Evolutionary conservation across 495 filamentous ascomycete species (phyloP), one percentile per base, ranked within the genome.

Genomic region (Penicillium lagena): DNA sequence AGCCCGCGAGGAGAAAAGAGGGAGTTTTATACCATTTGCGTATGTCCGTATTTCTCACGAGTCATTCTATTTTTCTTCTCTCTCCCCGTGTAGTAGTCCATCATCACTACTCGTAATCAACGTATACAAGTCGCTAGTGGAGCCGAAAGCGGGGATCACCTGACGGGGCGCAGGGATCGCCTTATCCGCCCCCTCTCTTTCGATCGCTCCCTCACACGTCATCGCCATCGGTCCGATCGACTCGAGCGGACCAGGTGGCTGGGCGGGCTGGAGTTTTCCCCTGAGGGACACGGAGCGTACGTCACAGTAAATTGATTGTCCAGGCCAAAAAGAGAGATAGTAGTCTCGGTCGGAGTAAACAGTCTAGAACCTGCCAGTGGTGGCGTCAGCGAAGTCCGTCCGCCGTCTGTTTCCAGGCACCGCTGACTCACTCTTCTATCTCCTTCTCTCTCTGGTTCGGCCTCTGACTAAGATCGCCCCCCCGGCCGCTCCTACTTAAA

Each of bases 381-480:
- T 59, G 56, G 56, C 56, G 54, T 60, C 51, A 47, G 49, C 37
- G 45, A 44, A 41, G 38, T 48, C 46, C 40, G n/a, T n/a, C n/a
- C n/a, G n/a, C n/a, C 43, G 45, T 51, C 37, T 43, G 34, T 45
- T 30, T n/a, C 27, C 42, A 48, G 40, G 46, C 50, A 49, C 42
- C 45, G 12, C 44, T 61, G 58, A 61, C 55, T 61, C 58, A 58
- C 54, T 42, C 52, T 58, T 58, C 58, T 55, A 49, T 51, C 29
- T 37, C 30, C 36, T 58, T 54, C 50, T 45, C 47, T 34, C 29
- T 51, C 43, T 42, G 41, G 34, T 50, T 39, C 58, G 54, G 44
- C 39, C 38, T 45, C 64, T 68, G 60, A 72, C 63, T 62, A 68
- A 68, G 55, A 56, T 50, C 51, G 52, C 63, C 66, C 51, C 55